Conservation (phyloP, 306 rosid genomes). For the Crataegus laevigata region DNA sequence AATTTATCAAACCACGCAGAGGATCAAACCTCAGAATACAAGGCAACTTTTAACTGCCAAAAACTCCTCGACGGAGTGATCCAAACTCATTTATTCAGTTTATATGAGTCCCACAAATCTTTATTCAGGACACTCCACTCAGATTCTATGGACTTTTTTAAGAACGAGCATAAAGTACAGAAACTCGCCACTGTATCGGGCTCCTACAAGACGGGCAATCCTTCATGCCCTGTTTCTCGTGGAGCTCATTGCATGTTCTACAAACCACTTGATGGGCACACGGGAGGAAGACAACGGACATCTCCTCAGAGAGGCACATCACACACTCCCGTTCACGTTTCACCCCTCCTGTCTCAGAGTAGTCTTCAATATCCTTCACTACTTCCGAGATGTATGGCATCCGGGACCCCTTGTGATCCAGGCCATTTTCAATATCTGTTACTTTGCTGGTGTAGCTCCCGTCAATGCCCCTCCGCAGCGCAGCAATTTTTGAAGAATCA, state of each 20-base stretch:
- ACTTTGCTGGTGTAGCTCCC: slow-evolving; percentile 53
- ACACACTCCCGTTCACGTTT: slow-evolving; percentile 92
- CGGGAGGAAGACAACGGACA: slow-evolving; percentile 85
- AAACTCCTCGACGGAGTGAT: slow-evolving; percentile 24
- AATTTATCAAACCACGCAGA: slow-evolving; percentile 4
- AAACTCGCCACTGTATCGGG: slow-evolving; percentile 74
- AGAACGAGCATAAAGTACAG: slow-evolving; percentile 55
- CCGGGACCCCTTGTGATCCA: slow-evolving; percentile 25
- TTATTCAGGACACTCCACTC: slow-evolving; percentile 54
- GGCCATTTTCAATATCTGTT: slow-evolving; percentile 26
- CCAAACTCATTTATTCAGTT: slow-evolving; percentile 48
- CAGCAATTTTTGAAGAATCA: slow-evolving; percentile 82
- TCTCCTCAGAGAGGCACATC: slow-evolving; percentile 95
- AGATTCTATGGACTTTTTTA: slow-evolving; percentile 18
- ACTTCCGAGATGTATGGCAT: slow-evolving; percentile 34
- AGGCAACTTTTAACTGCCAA: slow-evolving; percentile 27
- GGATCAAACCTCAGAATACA: slow-evolving; percentile 27
- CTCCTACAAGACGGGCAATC: slow-evolving; percentile 95
- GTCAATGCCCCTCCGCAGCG: slow-evolving; percentile 69
- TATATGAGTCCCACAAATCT: slow-evolving; percentile 39
- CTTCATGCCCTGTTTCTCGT: slow-evolving; percentile 89
- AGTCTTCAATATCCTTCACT: slow-evolving; percentile 29
- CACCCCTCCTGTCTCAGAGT: slow-evolving; percentile 50
- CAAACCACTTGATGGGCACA: slow-evolving; percentile 98
- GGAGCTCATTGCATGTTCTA: slow-evolving; percentile 85